Percentiles rank a stretch among this genome's conserved stretches.
phyloP scores from a whole-genome alignment of 495 filamentous ascomycete genomes.

The Aspergillus homomorphus region DNA sequence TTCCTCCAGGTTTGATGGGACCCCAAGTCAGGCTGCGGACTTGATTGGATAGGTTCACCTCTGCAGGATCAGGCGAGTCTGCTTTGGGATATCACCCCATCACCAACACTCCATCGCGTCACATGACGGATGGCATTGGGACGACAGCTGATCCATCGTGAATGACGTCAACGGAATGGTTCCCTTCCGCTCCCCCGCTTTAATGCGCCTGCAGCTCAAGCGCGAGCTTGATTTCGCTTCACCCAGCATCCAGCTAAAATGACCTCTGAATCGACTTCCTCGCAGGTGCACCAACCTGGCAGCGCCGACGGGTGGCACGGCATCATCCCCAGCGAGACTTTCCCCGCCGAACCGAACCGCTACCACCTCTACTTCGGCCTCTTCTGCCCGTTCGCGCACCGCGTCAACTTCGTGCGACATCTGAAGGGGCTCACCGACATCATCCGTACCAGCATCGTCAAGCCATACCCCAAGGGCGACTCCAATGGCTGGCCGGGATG shows the following conservation, averaged over 20 bases:
- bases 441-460: slow-evolving; percentile 67
- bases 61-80: not conserved
- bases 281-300: slow-evolving; percentile 17
- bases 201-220: too few relatives aligned
- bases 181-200: not conserved
- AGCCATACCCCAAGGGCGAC: slow-evolving; percentile 63
- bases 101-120: not conserved
- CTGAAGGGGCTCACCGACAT: slow-evolving; percentile 75
- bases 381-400: slow-evolving; percentile 65
- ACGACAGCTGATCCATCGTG: not conserved
- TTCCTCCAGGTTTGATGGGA: too few relatives aligned
- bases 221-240: too few relatives aligned
- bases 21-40: too few relatives aligned
- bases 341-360: slow-evolving; percentile 65
- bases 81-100: not conserved
- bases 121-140: not conserved
- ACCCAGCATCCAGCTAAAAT: not conserved
- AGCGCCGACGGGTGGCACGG: slow-evolving; percentile 46
- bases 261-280: too few relatives aligned
- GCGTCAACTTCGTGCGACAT: slow-evolving; percentile 54
- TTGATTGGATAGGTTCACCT: too few relatives aligned
- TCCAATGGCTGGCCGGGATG: slow-evolving; percentile 50
- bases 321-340: slow-evolving; percentile 41
- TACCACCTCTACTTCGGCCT: slow-evolving; percentile 75
- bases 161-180: not conserved